Percentiles rank a stretch among this genome's conserved stretches.
These are phyloP conservation scores for Protostelium mycophagum DNA, from an alignment of 78 protist genomes.

Conservation along the genomic window DNA sequence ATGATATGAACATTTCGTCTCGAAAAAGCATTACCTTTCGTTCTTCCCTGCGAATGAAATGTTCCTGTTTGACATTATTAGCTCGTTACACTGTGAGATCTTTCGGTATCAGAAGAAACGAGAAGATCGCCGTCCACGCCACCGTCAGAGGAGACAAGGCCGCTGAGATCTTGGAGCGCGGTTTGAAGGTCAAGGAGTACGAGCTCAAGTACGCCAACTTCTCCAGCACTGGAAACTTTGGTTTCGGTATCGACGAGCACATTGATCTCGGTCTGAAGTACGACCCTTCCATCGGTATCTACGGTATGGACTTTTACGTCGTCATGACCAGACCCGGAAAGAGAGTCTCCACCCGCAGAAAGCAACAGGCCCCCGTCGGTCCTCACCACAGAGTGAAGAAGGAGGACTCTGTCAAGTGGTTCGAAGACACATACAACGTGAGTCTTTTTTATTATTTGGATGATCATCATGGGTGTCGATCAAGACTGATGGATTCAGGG, in stretches of 20 bases:
- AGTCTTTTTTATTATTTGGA: no score
- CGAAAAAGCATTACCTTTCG: slow-evolving; percentile 4
- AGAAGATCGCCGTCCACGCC: slow-evolving; percentile 95
- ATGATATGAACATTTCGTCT: no score
- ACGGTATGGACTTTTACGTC: slow-evolving; percentile 99
- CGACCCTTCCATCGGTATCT: slow-evolving; percentile 98
- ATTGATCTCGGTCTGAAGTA: slow-evolving; percentile 98
- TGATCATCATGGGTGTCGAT: no score
- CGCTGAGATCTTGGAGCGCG: slow-evolving; percentile 93
- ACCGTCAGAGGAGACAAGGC: slow-evolving; percentile 99
- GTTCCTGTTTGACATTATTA: slow-evolving; percentile 4
- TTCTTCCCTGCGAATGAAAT: not conserved
- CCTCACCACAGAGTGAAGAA: slow-evolving; percentile 69
- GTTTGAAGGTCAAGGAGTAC: slow-evolving; percentile 95
- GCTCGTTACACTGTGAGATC: slow-evolving; percentile 97
- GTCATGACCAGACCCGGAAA: slow-evolving; percentile 89
- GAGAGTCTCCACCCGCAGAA: slow-evolving; percentile 82
- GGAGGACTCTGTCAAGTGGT: slow-evolving; percentile 94
- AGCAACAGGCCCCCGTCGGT: slow-evolving; percentile 53
- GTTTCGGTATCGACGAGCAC: slow-evolving; percentile 98
- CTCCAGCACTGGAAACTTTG: slow-evolving; percentile 87
- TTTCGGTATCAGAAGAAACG: slow-evolving; percentile 97
- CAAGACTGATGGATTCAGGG: no score
- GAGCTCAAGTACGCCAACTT: slow-evolving; percentile 88
- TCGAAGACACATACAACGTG: slow-evolving; percentile 76